Evolutionary conservation across 495 filamentous ascomycete species (phyloP).

Genomic region (Articulospora tetracladia): DNA sequence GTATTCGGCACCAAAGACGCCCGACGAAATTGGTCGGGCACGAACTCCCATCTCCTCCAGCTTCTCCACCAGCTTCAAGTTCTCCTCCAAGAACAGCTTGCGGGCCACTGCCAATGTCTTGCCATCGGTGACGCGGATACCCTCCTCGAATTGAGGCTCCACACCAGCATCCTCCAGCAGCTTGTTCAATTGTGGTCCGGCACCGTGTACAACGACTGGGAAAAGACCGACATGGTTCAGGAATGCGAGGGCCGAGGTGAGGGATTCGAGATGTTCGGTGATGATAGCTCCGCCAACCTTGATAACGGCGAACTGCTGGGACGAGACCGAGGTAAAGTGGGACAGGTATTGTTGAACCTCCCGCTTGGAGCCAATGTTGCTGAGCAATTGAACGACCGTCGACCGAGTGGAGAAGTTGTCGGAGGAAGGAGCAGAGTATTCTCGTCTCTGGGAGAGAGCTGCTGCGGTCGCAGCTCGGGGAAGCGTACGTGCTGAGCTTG

Average conservation of each 20-base stretch:
- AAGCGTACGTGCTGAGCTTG: constrained; percentile 12
- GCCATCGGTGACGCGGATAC: constrained; percentile 91
- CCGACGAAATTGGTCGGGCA: constrained; percentile 86
- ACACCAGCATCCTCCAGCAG: constrained; percentile 89
- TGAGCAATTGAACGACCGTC: constrained; percentile 90
- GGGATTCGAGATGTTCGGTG: constrained; percentile 86
- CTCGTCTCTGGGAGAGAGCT: constrained; percentile 15
- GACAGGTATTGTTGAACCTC: constrained; percentile 98
- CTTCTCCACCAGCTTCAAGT: constrained; percentile 89
- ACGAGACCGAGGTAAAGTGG: constrained; percentile 95
- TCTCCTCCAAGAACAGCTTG: constrained; percentile 92
- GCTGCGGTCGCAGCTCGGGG: constrained; percentile 22
- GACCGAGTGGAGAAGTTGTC: constrained; percentile 60
- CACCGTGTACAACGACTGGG: constrained; percentile 95
- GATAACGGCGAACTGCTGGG: constrained; percentile 97
- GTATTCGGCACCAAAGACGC: constrained; percentile 94
- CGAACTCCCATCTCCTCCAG: constrained; percentile 88
- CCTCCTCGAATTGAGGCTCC: constrained; percentile 94
- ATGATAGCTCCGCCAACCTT: constrained; percentile 98
- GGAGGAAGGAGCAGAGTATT: constrained; percentile 24
- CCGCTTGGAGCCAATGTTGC: constrained; percentile 93
- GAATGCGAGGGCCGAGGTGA: constrained; percentile 85
- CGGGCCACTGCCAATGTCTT: constrained; percentile 90
- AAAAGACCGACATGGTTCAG: constrained; percentile 94
- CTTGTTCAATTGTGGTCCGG: constrained; percentile 93